Evolutionary conservation across 352 stramenopile genomes (phyloP).

Genomic region (Phytophthora hibernalis): DNA sequence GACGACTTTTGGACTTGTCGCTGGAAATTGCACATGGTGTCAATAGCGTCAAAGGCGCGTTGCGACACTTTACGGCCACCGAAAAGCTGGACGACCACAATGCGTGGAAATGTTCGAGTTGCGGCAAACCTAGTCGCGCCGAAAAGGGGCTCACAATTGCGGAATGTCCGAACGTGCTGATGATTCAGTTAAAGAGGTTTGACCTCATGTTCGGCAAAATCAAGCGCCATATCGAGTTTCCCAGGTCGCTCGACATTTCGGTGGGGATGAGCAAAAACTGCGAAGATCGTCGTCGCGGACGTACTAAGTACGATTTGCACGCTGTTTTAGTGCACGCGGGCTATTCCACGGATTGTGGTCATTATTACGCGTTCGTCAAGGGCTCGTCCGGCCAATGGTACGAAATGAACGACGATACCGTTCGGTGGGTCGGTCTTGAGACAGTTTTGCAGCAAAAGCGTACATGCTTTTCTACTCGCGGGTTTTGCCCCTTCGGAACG

Average conservation of each 20-base stretch:
- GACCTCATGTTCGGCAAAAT: conserved; percentile 90
- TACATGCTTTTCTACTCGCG: conserved; percentile 94
- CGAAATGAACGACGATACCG: conserved; percentile 92
- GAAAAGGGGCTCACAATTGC: conserved; percentile 88
- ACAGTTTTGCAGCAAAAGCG: conserved; percentile 89
- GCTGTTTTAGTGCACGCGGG: conserved; percentile 90
- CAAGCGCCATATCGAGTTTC: conserved; percentile 88
- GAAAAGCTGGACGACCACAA: conserved; percentile 89
- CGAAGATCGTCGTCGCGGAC: conserved; percentile 55
- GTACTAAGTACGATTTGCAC: conserved; percentile 77
- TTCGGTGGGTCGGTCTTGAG: conserved; percentile 88
- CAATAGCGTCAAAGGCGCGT: conserved; percentile 70
- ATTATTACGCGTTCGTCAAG: conserved; percentile 93
- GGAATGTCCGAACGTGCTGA: conserved; percentile 84
- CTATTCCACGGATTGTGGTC: conserved; percentile 88
- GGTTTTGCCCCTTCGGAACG: conserved; percentile 59
- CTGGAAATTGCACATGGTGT: conserved; percentile 86
- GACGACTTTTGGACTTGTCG: conserved; percentile 92
- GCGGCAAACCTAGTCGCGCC: conserved; percentile 76
- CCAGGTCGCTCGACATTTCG: conserved; percentile 68
- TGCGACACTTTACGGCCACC: conserved; percentile 84
- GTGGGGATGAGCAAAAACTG: conserved; percentile 61
- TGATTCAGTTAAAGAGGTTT: conserved; percentile 93
- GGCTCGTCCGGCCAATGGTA: conserved; percentile 92
- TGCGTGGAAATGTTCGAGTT: conserved; percentile 87